A percentile compares a stretch with the other conserved stretches of the same genome.
phyloP scores from a whole-genome alignment of 2,329 filamentous ascomycete species.

The Fusarium tuaranense region DNA sequence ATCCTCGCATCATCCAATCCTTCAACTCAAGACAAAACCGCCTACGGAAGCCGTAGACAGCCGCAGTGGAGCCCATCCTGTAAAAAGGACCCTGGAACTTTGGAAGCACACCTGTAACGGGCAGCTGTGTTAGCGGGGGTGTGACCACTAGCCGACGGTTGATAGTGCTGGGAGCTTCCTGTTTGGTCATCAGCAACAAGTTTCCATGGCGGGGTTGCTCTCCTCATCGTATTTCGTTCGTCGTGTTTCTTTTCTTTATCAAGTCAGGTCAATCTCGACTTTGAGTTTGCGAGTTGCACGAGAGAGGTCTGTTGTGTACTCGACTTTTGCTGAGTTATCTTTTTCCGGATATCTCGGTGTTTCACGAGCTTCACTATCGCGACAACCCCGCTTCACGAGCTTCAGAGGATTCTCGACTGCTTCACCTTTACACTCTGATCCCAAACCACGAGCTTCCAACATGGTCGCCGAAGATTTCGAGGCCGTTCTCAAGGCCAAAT shows the following conservation, averaged over 20 bases:
- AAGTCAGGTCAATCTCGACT: slow-evolving; percentile 2
- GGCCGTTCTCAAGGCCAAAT: slow-evolving; percentile 70
- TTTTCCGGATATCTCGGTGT: not conserved
- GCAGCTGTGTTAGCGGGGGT: slow-evolving; percentile 27
- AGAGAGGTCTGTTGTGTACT: not conserved
- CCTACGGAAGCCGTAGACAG: slow-evolving; percentile 40
- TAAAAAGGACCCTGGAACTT: slow-evolving; percentile 16
- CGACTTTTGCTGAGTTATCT: not conserved
- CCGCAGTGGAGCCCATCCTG: slow-evolving; percentile 16
- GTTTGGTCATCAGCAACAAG: slow-evolving; percentile 37
- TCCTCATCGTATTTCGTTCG: slow-evolving; percentile 13
- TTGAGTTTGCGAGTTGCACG: not conserved
- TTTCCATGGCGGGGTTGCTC: slow-evolving; percentile 34
- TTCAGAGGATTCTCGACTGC: slow-evolving; percentile 14
- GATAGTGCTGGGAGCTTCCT: slow-evolving; percentile 37
- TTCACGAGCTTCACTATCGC: slow-evolving; percentile 1
- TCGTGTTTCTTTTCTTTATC: slow-evolving; percentile 2
- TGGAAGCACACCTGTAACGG: slow-evolving; percentile 23
- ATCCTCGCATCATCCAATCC: not conserved
- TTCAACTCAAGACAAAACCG: too few species aligned
- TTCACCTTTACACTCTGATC: not conserved
- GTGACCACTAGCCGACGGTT: slow-evolving; percentile 20
- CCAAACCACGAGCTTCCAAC: slow-evolving; percentile 13
- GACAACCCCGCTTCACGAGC: slow-evolving; percentile 10
- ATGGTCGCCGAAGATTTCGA: slow-evolving; percentile 60